Evolutionary conservation across 768 basidiomycete genomes (phyloP).

Genomic region (Lactarius trivialis): DNA sequence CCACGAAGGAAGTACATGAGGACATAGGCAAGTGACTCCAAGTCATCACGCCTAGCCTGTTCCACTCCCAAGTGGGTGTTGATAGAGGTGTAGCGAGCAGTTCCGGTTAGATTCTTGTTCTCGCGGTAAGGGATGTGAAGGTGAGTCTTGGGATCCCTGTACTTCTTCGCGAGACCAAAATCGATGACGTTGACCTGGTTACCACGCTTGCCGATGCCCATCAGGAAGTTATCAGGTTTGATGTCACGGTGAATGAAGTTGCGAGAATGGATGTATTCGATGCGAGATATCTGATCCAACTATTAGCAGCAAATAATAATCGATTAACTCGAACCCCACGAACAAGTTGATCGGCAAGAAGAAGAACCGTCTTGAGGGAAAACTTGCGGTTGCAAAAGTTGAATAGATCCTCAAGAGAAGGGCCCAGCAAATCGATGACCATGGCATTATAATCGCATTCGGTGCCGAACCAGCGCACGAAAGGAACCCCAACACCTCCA

Average conservation of each 20-base stretch:
- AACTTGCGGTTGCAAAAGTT: conserved; percentile 98
- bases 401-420: conserved; percentile 86
- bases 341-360: conserved; percentile 94
- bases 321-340: conserved; percentile 27
- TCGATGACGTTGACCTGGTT: conserved; percentile 99
- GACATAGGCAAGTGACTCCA: conserved; percentile 97
- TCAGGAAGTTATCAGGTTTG: conserved; percentile 99
- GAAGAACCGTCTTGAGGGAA: conserved; percentile 90
- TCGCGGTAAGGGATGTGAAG: conserved; percentile 99
- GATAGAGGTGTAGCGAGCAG: conserved; percentile 98
- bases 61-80: conserved; percentile 99
- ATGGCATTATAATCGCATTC: conserved; percentile 99
- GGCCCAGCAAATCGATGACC: conserved; percentile 95
- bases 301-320: conserved; percentile 9
- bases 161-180: conserved; percentile 99
- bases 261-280: conserved; percentile 99
- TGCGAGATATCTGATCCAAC: conserved; percentile 77
- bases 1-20: conserved; percentile 99
- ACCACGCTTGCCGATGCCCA: conserved; percentile 99
- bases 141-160: conserved; percentile 99
- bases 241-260: conserved; percentile 98
- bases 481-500: conserved; percentile 97
- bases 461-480: conserved; percentile 91
- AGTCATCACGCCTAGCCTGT: conserved; percentile 95
- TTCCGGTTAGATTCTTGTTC: conserved; percentile 99